Base-by-base conservation (phyloP, 2,329 filamentous ascomycete species). In the Trichoderma semiorbis region DNA sequence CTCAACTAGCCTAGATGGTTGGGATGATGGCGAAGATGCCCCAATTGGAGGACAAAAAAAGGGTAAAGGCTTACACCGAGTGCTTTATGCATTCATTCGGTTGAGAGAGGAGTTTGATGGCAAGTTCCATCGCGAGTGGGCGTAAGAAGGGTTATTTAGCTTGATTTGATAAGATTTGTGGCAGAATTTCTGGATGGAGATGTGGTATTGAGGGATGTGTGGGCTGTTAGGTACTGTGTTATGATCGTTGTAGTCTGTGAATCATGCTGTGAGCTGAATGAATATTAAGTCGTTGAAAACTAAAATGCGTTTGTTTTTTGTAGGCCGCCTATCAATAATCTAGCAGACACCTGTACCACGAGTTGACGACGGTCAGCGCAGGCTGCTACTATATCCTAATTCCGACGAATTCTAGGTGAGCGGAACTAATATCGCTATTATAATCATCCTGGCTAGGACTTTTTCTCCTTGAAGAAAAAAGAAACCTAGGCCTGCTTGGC, bases 101-200 rank as follows among this genome's bases (percentile, higher is more conserved):
- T 77, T 92, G 74, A 86, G 86, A 76, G 81, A 82, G 32, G 87
- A 89, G 71, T 92, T 92, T 78, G 86, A 91, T 74, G 83, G 84
- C 58, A 92, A 91, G 81, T 92, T 92, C 80, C 84, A 78, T 77
- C 86, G 85, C 75, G 85, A 87, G 76, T 90, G 88, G 87, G 86
- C 89, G 7, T 73, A 55, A 43, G 18, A 12, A 1, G 12, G 39
- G 1, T 67, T 26, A 7, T 8, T 16, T 26, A 5, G 16, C 16
- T n/a, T 66, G 14, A 6, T 58, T n/a, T 36, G 30, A 8, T 10
- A 34, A 11, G 43, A 24, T 10, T 0, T 21, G 16, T 63, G 16
- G 34, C 7, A 14, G 11, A 18, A n/a, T 5, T 24, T 34, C 18
- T 6, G n/a, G n/a, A 11, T 2, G 3, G 14, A 32, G 3, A 24